phyloP scores from a whole-genome alignment of 176 grass and related monocot species.

The Zea luxurians region DNA sequence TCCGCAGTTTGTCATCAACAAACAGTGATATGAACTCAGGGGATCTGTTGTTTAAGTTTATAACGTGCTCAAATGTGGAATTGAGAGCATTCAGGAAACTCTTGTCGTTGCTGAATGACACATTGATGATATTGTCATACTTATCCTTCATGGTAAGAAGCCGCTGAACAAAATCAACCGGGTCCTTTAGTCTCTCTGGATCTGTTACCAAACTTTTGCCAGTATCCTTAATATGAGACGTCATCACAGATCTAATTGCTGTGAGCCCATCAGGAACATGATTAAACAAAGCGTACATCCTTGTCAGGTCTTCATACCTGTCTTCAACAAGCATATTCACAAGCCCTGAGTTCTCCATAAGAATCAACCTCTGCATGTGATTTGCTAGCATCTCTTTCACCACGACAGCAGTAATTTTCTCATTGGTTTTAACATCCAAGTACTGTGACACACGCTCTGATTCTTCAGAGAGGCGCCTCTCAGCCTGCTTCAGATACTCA shows the following conservation, averaged over 20 bases:
- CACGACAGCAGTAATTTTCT: slow-evolving; percentile 70
- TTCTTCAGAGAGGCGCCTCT: slow-evolving; percentile 76
- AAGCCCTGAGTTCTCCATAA: slow-evolving; percentile 83
- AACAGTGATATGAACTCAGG: slow-evolving; percentile 85
- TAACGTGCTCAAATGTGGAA: slow-evolving; percentile 77
- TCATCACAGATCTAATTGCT: slow-evolving; percentile 69
- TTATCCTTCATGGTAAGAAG: slow-evolving; percentile 78
- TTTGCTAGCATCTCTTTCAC: slow-evolving; percentile 77
- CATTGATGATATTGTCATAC: slow-evolving; percentile 63
- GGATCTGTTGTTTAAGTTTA: slow-evolving; percentile 80
- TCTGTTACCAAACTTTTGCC: slow-evolving; percentile 76
- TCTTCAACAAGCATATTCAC: slow-evolving; percentile 79
- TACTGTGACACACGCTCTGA: slow-evolving; percentile 69
- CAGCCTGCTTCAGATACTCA: slow-evolving; percentile 80
- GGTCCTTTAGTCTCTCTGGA: slow-evolving; percentile 80
- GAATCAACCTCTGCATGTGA: slow-evolving; percentile 75
- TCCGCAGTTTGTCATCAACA: slow-evolving; percentile 86
- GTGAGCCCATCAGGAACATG: slow-evolving; percentile 58
- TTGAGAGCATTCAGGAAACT: slow-evolving; percentile 77
- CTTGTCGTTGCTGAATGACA: slow-evolving; percentile 77
- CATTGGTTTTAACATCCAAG: slow-evolving; percentile 57
- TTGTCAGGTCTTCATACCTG: slow-evolving; percentile 68
- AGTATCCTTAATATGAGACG: slow-evolving; percentile 64
- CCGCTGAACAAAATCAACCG: slow-evolving; percentile 77
- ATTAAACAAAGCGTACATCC: slow-evolving; percentile 73